These are phyloP conservation scores for Diaporthe sp. DNA, from an alignment of 2,329 filamentous ascomycete species.

Conservation along the genomic window DNA sequence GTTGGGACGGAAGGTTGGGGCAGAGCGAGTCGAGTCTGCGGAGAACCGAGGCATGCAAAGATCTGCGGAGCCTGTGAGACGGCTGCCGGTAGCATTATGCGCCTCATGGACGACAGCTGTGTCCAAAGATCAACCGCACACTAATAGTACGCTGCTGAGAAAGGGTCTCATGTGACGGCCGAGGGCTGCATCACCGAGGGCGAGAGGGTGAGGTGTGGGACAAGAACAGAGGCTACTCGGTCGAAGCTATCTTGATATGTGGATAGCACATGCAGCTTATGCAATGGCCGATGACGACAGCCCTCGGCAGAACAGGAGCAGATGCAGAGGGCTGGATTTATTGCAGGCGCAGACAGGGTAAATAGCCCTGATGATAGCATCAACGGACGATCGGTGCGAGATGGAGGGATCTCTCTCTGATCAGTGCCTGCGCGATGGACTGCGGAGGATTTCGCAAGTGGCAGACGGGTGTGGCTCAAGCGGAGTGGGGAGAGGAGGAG, in stretches of 20 bases:
- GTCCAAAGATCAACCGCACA: background rate
- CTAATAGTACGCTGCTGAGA: background rate
- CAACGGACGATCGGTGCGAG: background rate
- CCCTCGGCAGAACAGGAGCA: constrained; percentile 4
- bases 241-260: background rate
- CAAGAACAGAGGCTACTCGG: background rate
- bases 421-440: background rate
- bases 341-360: background rate
- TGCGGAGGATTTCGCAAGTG: constrained; percentile 27
- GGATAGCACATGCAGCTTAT: background rate
- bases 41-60: constrained; percentile 10
- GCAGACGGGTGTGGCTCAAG: constrained; percentile 7
- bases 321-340: background rate
- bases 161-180: constrained; percentile 4
- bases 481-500: constrained; percentile 8
- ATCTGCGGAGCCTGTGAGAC: constrained; percentile 12
- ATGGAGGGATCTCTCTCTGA: background rate
- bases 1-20: constrained; percentile 8
- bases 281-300: constrained; percentile 7
- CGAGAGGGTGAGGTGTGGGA: background rate
- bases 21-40: constrained; percentile 10
- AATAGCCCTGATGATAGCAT: background rate
- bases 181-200: background rate
- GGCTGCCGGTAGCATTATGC: background rate
- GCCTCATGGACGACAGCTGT: background rate